Evolutionary conservation across 169 alveolate species (phyloP).

Genomic region (Plasmodium inui): DNA sequence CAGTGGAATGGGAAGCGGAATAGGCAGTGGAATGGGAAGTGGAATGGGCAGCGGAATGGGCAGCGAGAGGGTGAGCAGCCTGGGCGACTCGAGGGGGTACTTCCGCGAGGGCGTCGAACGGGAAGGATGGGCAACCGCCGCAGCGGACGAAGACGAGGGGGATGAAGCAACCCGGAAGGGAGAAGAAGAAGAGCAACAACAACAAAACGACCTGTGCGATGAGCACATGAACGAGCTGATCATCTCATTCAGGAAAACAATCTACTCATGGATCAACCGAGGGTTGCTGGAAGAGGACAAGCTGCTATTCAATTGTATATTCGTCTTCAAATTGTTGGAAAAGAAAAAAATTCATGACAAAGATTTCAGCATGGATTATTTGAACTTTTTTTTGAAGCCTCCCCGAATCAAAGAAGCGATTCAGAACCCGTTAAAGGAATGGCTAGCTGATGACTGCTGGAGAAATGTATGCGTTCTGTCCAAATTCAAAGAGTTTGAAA

Average conservation of each 20-base stretch:
- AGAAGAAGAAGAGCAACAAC: no score
- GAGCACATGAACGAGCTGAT: slow-evolving; percentile 81
- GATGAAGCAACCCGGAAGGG: background rate
- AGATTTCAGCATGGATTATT: slow-evolving; percentile 89
- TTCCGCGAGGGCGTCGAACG: slow-evolving; percentile 3
- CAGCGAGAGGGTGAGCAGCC: background rate
- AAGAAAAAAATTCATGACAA: slow-evolving; percentile 90
- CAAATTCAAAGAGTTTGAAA: slow-evolving; percentile 93
- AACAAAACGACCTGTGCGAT: slow-evolving; percentile 8
- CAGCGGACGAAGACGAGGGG: background rate
- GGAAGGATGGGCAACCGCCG: background rate
- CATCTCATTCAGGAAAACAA: slow-evolving; percentile 92
- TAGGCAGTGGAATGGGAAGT: no score
- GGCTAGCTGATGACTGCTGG: slow-evolving; percentile 95
- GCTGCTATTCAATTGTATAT: slow-evolving; percentile 92
- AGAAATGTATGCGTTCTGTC: slow-evolving; percentile 86
- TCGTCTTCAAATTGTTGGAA: slow-evolving; percentile 94
- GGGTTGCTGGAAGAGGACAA: slow-evolving; percentile 97
- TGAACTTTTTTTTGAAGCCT: slow-evolving; percentile 89
- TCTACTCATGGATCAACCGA: slow-evolving; percentile 95
- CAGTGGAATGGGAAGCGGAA: slow-evolving; percentile 87
- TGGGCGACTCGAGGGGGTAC: slow-evolving; percentile 18
- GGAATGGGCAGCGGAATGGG: slow-evolving; percentile 78
- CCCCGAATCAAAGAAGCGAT: slow-evolving; percentile 91
- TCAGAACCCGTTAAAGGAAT: slow-evolving; percentile 94